phyloP scores from a whole-genome alignment of 768 basidiomycete species.

The Boletus pseudopeckii region DNA sequence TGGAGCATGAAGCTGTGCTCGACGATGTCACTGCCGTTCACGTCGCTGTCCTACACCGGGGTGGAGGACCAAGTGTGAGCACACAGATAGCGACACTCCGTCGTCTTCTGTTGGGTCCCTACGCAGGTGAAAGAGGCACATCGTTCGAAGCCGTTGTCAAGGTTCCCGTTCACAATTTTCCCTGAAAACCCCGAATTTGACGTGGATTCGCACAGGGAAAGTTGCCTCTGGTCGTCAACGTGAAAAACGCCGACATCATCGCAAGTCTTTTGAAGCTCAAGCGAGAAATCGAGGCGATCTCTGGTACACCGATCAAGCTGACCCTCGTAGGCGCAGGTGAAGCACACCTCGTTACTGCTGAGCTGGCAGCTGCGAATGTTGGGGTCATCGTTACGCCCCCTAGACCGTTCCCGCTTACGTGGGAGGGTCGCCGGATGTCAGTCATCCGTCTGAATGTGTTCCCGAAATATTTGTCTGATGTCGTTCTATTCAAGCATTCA shows the following conservation, averaged over 20 bases:
- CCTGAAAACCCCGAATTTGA: slow-evolving; percentile 4
- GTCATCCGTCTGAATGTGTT: slow-evolving; percentile 14
- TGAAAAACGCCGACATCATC: slow-evolving; percentile 74
- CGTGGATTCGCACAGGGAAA: slow-evolving; percentile 39
- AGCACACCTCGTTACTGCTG: slow-evolving; percentile 42
- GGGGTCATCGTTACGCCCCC: slow-evolving; percentile 68
- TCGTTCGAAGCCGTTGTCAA: slow-evolving; percentile 37
- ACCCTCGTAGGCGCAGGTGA: slow-evolving; percentile 62
- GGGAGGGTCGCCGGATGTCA: slow-evolving; percentile 67
- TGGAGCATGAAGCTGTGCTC: slow-evolving; percentile 64
- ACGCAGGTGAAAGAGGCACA: slow-evolving; percentile 23
- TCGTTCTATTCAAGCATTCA: slow-evolving; percentile 42
- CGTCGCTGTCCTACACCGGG: slow-evolving; percentile 37
- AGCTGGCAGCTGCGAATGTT: slow-evolving; percentile 53
- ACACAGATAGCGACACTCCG: slow-evolving; percentile 61
- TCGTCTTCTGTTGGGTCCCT: slow-evolving; percentile 38
- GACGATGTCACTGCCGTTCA: slow-evolving; percentile 65
- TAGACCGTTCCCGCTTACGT: slow-evolving; percentile 59
- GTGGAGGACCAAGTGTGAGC: slow-evolving; percentile 46
- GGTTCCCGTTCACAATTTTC: slow-evolving; percentile 23
- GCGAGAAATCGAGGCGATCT: slow-evolving; percentile 43
- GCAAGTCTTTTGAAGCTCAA: slow-evolving; percentile 64
- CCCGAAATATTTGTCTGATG: background rate
- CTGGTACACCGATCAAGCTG: slow-evolving; percentile 33
- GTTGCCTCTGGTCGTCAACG: slow-evolving; percentile 62